phyloP scores from a whole-genome alignment of 2,329 filamentous ascomycete species.

The Verticillium zaregamsianum region DNA sequence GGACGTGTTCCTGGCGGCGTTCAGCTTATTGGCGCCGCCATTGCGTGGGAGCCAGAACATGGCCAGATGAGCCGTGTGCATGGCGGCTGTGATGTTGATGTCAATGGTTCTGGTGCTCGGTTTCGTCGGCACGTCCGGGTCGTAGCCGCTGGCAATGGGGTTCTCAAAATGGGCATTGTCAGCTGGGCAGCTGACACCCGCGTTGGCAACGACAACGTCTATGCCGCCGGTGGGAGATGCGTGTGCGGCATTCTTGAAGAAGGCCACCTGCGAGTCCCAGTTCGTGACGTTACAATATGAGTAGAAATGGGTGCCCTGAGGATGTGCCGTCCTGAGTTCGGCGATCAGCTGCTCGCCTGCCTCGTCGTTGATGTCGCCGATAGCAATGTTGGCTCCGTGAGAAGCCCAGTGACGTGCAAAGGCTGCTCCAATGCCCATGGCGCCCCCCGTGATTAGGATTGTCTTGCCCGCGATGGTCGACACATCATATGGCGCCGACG shows the following conservation, averaged over 20 bases:
- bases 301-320: constrained; percentile 36
- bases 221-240: constrained; percentile 52
- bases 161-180: constrained; percentile 38
- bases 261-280: constrained; percentile 58
- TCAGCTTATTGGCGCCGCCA: constrained; percentile 6
- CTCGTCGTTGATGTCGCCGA: constrained; percentile 57
- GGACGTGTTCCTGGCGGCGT: neutral
- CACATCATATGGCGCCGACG: constrained; percentile 36
- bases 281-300: constrained; percentile 60
- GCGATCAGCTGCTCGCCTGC: constrained; percentile 52
- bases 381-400: constrained; percentile 54
- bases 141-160: constrained; percentile 36
- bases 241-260: constrained; percentile 56
- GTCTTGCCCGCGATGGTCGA: constrained; percentile 47
- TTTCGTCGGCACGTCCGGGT: constrained; percentile 31
- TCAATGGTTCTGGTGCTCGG: constrained; percentile 52
- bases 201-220: constrained; percentile 63
- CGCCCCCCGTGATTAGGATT: constrained; percentile 61
- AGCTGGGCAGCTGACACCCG: constrained; percentile 47
- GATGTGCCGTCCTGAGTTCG: constrained; percentile 37
- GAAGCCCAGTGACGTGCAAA: constrained; percentile 51
- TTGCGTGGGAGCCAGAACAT: constrained; percentile 54
- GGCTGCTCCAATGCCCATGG: constrained; percentile 54
- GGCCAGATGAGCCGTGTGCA: constrained; percentile 63
- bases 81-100: constrained; percentile 59